phyloP scores from a whole-genome alignment of 164 flowering plant genomes.

The Aristolochia contorta region DNA sequence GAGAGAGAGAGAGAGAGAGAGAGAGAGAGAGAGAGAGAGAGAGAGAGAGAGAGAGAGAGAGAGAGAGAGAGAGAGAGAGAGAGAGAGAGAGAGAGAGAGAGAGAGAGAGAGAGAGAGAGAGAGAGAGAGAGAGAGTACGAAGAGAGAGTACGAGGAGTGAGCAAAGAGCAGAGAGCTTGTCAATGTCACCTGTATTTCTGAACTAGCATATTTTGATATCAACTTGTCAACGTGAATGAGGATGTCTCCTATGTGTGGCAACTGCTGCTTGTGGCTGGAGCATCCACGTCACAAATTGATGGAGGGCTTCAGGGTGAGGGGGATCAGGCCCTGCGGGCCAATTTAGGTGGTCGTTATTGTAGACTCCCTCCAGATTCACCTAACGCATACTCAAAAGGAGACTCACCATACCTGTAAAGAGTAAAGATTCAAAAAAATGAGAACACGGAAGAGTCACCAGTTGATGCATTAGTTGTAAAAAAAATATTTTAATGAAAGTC shows the following conservation, averaged over 20 bases:
- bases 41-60: too few species aligned
- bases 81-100: too few species aligned
- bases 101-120: too few species aligned
- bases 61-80: too few species aligned
- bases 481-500: too few species aligned
- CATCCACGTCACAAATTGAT: constrained; percentile 92
- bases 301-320: constrained; percentile 79
- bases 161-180: too few species aligned
- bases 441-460: neutral
- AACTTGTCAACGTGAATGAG: constrained; percentile 85
- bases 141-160: too few species aligned
- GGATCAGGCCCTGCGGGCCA: constrained; percentile 92
- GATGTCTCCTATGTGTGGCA: constrained; percentile 76
- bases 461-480: neutral
- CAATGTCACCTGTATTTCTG: too few species aligned
- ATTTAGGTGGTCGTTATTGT: constrained; percentile 78
- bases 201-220: constrained; percentile 47
- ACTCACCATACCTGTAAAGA: constrained; percentile 78
- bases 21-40: too few species aligned
- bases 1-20: too few species aligned
- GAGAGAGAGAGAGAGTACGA: too few species aligned
- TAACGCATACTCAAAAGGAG: constrained; percentile 94
- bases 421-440: neutral
- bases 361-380: constrained; percentile 94
- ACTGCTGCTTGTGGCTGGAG: constrained; percentile 84